Evolutionary conservation across 2,329 filamentous ascomycete genomes (phyloP).

Genomic region (Cordyceps javanica): DNA sequence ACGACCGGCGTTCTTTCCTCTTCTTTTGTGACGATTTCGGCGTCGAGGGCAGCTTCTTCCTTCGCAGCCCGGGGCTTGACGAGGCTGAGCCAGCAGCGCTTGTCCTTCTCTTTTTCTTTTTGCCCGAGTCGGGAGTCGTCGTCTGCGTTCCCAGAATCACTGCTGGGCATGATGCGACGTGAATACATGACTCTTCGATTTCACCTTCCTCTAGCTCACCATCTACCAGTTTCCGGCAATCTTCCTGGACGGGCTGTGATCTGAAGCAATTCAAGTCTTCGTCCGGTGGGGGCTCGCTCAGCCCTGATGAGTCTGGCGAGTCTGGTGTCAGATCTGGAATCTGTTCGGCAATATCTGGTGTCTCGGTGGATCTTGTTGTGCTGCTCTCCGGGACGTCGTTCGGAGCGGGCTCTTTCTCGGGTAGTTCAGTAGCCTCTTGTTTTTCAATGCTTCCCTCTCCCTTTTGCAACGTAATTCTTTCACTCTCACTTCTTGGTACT

Average conservation of each 20-base stretch:
- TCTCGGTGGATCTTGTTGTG: no score
- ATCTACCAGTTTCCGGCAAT: not conserved
- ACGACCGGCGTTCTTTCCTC: not conserved
- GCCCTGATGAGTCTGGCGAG: constrained; percentile 1
- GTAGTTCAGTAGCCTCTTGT: not conserved
- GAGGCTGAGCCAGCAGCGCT: not conserved
- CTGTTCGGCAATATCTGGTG: not conserved
- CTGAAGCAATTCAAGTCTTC: not conserved
- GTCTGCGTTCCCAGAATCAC: no score
- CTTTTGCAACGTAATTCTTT: no score
- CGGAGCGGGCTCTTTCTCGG: no score
- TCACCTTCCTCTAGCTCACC: not conserved
- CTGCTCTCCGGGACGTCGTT: no score
- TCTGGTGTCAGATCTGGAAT: not conserved
- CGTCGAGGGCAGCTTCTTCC: not conserved
- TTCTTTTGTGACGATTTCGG: not conserved
- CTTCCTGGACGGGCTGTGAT: not conserved
- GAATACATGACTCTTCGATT: not conserved
- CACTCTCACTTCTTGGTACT: not conserved
- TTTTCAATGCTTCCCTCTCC: no score
- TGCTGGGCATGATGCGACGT: not conserved
- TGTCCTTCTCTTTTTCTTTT: not conserved
- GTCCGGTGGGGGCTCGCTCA: not conserved
- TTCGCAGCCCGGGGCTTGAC: not conserved
- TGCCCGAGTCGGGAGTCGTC: not conserved